These are phyloP conservation scores for Metschnikowia borealis DNA, from an alignment of 805 yeast species.

Conservation along the genomic window DNA sequence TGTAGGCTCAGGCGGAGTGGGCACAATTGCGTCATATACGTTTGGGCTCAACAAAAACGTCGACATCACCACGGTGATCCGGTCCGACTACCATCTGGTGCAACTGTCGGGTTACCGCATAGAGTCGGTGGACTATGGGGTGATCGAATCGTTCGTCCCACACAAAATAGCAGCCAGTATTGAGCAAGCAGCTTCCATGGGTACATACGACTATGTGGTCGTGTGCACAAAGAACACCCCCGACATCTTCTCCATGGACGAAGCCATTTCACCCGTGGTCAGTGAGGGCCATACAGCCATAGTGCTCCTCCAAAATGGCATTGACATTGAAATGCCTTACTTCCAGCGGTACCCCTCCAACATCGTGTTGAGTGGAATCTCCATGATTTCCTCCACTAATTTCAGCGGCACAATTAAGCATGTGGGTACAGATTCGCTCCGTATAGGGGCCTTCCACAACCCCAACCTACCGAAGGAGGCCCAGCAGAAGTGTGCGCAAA, in stretches of 20 bases:
- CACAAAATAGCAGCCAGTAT: conserved; percentile 39
- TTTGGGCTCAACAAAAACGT: conserved; percentile 42
- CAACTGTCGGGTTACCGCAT: conserved; percentile 52
- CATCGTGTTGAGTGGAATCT: conserved; percentile 34
- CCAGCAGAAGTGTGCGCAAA: conserved; percentile 34
- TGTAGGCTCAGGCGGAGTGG: conserved; percentile 86
- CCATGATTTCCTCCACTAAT: conserved; percentile 34
- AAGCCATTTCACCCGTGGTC: conserved; percentile 49
- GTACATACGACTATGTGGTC: conserved; percentile 52
- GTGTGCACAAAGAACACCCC: conserved; percentile 65
- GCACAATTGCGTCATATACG: conserved; percentile 69
- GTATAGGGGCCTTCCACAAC: conserved; percentile 32
- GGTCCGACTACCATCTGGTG: conserved; percentile 61
- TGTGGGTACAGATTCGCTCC: conserved; percentile 23
- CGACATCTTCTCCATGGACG: conserved; percentile 50
- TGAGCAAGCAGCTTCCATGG: conserved; percentile 36
- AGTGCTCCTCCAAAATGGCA: conserved; percentile 39
- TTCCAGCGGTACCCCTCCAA: conserved; percentile 29
- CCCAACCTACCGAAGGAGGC: conserved; percentile 25
- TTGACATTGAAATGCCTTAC: conserved; percentile 34
- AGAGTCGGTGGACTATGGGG: conserved; percentile 61
- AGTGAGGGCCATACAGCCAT: conserved; percentile 22
- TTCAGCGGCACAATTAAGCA: conserved; percentile 24
- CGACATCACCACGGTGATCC: conserved; percentile 56
- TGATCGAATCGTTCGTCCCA: conserved; percentile 53